These are phyloP conservation scores for Gastrolobium villosum DNA, from an alignment of 306 rosid species.

Conservation along the genomic window DNA sequence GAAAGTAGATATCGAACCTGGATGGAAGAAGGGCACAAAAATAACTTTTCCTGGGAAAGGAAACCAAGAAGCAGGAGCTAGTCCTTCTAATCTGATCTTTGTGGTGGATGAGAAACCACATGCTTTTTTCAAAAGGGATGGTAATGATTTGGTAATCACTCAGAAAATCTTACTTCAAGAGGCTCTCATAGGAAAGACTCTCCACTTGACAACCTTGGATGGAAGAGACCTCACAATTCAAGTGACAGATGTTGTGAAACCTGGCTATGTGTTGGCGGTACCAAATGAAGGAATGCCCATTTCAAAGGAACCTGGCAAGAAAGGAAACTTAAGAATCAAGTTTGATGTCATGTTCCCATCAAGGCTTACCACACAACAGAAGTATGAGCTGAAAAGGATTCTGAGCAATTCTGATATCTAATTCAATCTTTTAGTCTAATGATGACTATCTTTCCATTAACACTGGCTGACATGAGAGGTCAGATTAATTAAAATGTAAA, in stretches of 20 bases:
- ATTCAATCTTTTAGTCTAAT: constrained; percentile 35
- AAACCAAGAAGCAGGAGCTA: constrained; percentile 64
- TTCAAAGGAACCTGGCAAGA: constrained; percentile 76
- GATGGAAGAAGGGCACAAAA: constrained; percentile 92
- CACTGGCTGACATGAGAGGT: constrained; percentile 45
- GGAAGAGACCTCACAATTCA: constrained; percentile 66
- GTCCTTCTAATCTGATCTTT: constrained; percentile 65
- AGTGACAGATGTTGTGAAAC: constrained; percentile 65
- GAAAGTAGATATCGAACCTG: constrained; percentile 77
- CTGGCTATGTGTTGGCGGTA: constrained; percentile 62
- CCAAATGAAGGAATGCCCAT: constrained; percentile 83
- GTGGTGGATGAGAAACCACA: constrained; percentile 80
- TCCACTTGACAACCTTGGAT: constrained; percentile 65
- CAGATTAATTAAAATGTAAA: constrained; percentile 46
- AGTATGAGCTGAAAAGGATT: constrained; percentile 67
- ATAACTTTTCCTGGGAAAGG: constrained; percentile 83
- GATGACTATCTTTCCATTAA: constrained; percentile 22
- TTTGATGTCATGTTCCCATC: constrained; percentile 74
- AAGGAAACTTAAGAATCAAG: constrained; percentile 73
- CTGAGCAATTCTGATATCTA: constrained; percentile 55
- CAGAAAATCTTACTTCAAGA: constrained; percentile 66
- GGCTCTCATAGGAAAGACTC: constrained; percentile 69
- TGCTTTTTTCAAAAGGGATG: constrained; percentile 66
- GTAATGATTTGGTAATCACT: constrained; percentile 66
- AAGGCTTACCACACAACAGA: constrained; percentile 73